Evolutionary conservation across 2,329 filamentous ascomycete genomes (phyloP), one percentile per base, ranked within the genome.

Genomic region (Cytospora mali): DNA sequence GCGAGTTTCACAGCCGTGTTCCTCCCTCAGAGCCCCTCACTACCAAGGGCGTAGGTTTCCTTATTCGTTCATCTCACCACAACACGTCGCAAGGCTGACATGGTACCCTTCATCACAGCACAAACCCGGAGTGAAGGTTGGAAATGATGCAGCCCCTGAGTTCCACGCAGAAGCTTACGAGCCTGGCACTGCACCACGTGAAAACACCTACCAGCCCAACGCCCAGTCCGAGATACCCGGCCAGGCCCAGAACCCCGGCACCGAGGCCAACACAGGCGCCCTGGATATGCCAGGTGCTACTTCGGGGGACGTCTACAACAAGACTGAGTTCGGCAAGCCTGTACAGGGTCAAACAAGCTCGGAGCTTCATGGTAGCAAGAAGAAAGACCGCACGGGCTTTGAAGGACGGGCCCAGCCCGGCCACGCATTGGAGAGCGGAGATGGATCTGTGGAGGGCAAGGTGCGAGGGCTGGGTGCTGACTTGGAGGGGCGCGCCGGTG

Each of bases 101-200:
- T 69, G 5, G 10, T 33, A 66, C 46, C 58, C n/a, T n/a, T n/a
- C n/a, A 33, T n/a, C 35, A 7, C 68, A 90, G 87, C 88, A 92
- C 74, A 80, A 86, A 71, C 81, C 83, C 4, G 88, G 88, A 58
- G 77, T 81, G 68, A 81, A 84, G 65, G 81, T 85, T 62, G 84
- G 84, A 69, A 84, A 86, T 67, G 86, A 88, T 58, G 76, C 77
- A 27, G 71, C 75, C 14, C 85, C 85, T 23, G 88, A 90, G 70
- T 92, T 90, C 78, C 78, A 82, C 69, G 82, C 84, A 27, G 68
- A 92, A 72, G 81, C 80, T 1, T 75, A 86, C 39, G 81, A 87
- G 0, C 75, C 88, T 0, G 89, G 89, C 64, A 84, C 84, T 4
- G 89, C 89, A 0, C 89, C 89, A 3, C 64, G 64, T 16, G 71